Evolutionary conservation across 106 monocot species (phyloP).

Genomic region (Posidonia australis): DNA sequence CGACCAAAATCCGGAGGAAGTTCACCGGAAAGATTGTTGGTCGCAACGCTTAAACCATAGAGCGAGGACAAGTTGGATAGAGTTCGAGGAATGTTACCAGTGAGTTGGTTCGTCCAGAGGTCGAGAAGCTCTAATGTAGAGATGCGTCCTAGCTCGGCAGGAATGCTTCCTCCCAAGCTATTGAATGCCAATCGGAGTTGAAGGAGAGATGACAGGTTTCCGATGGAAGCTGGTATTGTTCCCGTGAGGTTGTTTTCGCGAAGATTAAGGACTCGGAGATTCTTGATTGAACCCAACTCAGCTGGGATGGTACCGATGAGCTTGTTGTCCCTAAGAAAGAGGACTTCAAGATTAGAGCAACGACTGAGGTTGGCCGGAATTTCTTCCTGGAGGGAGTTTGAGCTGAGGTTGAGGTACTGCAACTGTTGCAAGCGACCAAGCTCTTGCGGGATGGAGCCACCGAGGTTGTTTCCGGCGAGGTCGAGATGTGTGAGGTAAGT

Average conservation of each 20-base stretch:
- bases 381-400: neutral
- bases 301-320: conserved; percentile 16
- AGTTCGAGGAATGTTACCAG: neutral
- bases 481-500: conserved; percentile 23
- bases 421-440: neutral
- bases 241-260: conserved; percentile 8
- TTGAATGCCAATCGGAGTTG: neutral
- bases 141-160: conserved; percentile 2
- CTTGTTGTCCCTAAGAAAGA: conserved; percentile 8
- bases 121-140: neutral
- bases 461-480: conserved; percentile 3
- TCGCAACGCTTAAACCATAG: neutral
- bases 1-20: conserved; percentile 15
- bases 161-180: conserved; percentile 15
- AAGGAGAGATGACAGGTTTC: conserved; percentile 1
- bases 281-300: neutral
- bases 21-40: conserved; percentile 12
- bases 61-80: conserved; percentile 19
- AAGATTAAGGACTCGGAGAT: neutral
- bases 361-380: conserved; percentile 1
- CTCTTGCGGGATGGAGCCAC: conserved; percentile 1
- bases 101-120: neutral
- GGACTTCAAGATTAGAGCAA: neutral
- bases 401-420: neutral
- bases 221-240: conserved; percentile 9